Percentiles rank a stretch among this genome's conserved stretches.
These are phyloP conservation scores for Zygosaccharomyces bailii DNA, from an alignment of 805 yeast genomes.

Conservation along the genomic window DNA sequence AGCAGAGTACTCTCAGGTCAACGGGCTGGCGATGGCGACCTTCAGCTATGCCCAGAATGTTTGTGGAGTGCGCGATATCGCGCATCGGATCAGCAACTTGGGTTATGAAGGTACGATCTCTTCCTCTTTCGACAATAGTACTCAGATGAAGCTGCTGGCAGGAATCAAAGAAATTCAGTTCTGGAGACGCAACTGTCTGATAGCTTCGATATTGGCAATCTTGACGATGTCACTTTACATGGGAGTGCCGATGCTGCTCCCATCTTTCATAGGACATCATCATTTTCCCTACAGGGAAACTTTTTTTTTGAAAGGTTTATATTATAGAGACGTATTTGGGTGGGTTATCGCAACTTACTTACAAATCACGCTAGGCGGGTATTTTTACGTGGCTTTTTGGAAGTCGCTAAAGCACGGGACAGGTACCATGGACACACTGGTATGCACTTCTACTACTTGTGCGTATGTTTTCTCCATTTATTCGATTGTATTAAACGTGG, in stretches of 20 bases:
- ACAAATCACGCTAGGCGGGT: conserved; percentile 59
- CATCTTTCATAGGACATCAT: conserved; percentile 30
- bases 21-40: conserved; percentile 10
- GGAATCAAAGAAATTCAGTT: conserved; percentile 66
- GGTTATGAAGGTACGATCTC: conserved; percentile 53
- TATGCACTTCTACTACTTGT: conserved; percentile 74
- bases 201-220: conserved; percentile 52
- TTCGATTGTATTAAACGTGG: conserved; percentile 51
- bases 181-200: conserved; percentile 61
- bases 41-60: conserved; percentile 48
- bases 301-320: conserved; percentile 24
- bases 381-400: conserved; percentile 62
- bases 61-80: conserved; percentile 63
- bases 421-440: conserved; percentile 89
- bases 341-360: conserved; percentile 60
- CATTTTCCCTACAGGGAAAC: conserved; percentile 33
- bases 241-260: conserved; percentile 42
- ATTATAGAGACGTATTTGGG: conserved; percentile 50
- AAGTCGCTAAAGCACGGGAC: conserved; percentile 65
- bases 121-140: conserved; percentile 49
- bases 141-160: conserved; percentile 67
- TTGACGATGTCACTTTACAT: conserved; percentile 57
- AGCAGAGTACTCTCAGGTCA: neutral
- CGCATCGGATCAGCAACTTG: conserved; percentile 47
- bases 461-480: conserved; percentile 72